Evolutionary conservation across 169 alveolate species (phyloP).

Genomic region (Miamiensis avidus): DNA sequence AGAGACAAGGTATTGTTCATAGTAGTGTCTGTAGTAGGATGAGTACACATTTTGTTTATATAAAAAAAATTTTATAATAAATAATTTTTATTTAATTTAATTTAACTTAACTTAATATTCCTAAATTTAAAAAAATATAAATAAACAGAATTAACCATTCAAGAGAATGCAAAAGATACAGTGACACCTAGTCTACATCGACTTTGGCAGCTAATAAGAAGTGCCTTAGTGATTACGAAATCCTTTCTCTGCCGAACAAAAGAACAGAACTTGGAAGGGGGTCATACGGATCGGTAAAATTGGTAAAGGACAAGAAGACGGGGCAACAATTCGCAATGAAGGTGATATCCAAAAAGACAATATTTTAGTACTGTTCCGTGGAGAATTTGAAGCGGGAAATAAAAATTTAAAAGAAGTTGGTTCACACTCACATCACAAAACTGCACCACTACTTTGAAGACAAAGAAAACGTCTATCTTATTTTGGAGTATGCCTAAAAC

Average conservation of each 20-base stretch:
- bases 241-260: slow-evolving; percentile 16
- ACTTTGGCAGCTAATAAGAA: neutral
- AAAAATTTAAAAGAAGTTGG: slow-evolving; percentile 75
- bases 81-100: no score
- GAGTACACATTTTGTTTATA: neutral
- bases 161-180: neutral
- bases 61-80: no score
- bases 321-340: slow-evolving; percentile 39
- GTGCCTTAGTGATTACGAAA: slow-evolving; percentile 19
- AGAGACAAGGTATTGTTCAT: neutral
- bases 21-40: neutral
- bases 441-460: slow-evolving; percentile 77
- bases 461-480: slow-evolving; percentile 65
- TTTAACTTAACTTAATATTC: neutral
- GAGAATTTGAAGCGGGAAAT: slow-evolving; percentile 81
- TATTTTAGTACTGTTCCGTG: slow-evolving; percentile 35
- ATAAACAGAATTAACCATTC: neutral
- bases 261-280: slow-evolving; percentile 33
- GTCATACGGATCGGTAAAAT: slow-evolving; percentile 37
- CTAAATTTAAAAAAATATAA: no score
- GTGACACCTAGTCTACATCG: neutral
- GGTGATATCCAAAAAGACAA: slow-evolving; percentile 44
- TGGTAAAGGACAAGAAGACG: slow-evolving; percentile 29
- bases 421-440: slow-evolving; percentile 72
- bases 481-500: slow-evolving; percentile 71